Percentiles rank a stretch among this genome's conserved stretches.
phyloP scores from a whole-genome alignment of 257 asterid species.

The Solanum virginianum region DNA sequence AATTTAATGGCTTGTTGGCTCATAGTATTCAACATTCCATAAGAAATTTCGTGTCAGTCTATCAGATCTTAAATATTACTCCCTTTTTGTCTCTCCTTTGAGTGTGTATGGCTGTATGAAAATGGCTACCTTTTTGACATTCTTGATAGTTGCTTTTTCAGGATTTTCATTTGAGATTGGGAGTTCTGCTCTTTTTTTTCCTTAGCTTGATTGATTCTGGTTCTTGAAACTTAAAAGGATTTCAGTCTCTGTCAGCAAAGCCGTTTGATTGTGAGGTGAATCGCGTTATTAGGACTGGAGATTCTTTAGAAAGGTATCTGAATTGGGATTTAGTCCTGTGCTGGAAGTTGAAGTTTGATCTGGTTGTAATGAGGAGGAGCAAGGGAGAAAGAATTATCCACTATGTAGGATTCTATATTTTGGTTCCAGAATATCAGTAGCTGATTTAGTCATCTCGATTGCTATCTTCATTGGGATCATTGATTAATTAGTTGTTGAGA shows the following conservation, averaged over 20 bases:
- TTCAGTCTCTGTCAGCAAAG: background rate
- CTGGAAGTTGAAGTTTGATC: background rate
- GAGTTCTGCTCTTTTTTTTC: slow-evolving; percentile 1
- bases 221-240: background rate
- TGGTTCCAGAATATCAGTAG: background rate
- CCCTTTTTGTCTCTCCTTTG: background rate
- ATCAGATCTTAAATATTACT: background rate
- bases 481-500: background rate
- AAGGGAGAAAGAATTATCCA: slow-evolving; percentile 4
- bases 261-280: background rate
- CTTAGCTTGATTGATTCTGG: background rate
- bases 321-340: background rate
- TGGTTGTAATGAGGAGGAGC: background rate
- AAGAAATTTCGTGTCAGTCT: slow-evolving; percentile 12
- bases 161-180: slow-evolving; percentile 24
- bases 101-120: background rate
- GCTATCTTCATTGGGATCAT: background rate
- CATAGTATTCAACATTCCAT: slow-evolving; percentile 25
- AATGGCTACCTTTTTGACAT: background rate
- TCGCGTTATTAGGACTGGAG: background rate
- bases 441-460: slow-evolving; percentile 3
- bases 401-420: slow-evolving; percentile 1
- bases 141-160: slow-evolving; percentile 8
- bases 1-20: slow-evolving; percentile 22
- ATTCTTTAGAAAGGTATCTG: slow-evolving; percentile 1